Evolutionary conservation across 1,284 basidiomycete species (phyloP).

Genomic region (Thelephora terrestris): DNA sequence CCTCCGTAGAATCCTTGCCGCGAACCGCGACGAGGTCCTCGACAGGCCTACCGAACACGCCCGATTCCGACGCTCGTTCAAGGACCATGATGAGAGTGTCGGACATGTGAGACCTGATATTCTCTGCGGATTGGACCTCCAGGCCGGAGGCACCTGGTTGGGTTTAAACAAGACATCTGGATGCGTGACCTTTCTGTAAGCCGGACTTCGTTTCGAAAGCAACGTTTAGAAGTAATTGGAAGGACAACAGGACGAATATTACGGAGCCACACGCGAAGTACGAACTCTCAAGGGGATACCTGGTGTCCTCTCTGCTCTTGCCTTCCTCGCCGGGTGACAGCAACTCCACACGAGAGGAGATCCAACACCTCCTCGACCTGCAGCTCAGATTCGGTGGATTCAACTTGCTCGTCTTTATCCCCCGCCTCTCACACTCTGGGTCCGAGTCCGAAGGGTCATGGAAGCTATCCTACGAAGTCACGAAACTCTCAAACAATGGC

Average conservation of each 20-base stretch:
- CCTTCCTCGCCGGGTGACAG: slow-evolving; percentile 25
- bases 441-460: slow-evolving; percentile 10
- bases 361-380: slow-evolving; percentile 31
- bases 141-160: slow-evolving; percentile 72
- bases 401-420: slow-evolving; percentile 57
- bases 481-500: slow-evolving; percentile 58
- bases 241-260: slow-evolving; percentile 64
- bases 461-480: slow-evolving; percentile 36
- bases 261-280: slow-evolving; percentile 45
- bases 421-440: slow-evolving; percentile 15
- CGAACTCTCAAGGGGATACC: slow-evolving; percentile 51
- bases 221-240: too few species aligned
- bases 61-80: slow-evolving; percentile 43
- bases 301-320: slow-evolving; percentile 57
- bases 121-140: slow-evolving; percentile 62
- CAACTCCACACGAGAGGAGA: slow-evolving; percentile 33
- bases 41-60: slow-evolving; percentile 55
- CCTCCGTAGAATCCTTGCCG: slow-evolving; percentile 50
- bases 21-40: slow-evolving; percentile 69
- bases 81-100: slow-evolving; percentile 10
- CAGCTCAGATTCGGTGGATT: slow-evolving; percentile 61
- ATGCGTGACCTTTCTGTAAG: slow-evolving; percentile 61
- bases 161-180: slow-evolving; percentile 50
- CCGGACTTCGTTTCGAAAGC: slow-evolving; percentile 11
- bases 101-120: slow-evolving; percentile 30